phyloP scores from a whole-genome alignment of 2,329 filamentous ascomycete genomes.

The Penicillium polonicum region DNA sequence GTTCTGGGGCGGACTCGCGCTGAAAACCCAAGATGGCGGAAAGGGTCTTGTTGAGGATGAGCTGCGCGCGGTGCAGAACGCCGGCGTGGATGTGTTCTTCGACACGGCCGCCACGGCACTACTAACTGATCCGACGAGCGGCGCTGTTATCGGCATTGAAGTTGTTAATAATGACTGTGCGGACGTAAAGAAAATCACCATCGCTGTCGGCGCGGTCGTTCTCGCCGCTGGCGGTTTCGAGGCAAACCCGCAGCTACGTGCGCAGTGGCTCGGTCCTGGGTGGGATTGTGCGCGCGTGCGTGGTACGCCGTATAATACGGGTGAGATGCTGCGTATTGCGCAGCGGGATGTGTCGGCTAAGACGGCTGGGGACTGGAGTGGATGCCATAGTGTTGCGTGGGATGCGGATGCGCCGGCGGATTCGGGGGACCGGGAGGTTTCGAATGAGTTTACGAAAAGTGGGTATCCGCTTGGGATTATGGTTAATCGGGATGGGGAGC shows the following conservation, averaged over 20 bases:
- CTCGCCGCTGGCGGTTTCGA: slow-evolving; percentile 62
- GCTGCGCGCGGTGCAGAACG: slow-evolving; percentile 42
- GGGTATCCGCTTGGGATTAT: slow-evolving; percentile 67
- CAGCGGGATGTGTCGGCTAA: slow-evolving; percentile 53
- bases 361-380: slow-evolving; percentile 59
- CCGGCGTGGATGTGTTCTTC: slow-evolving; percentile 49
- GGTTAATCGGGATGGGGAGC: slow-evolving; percentile 57
- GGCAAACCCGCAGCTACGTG: slow-evolving; percentile 57
- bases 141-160: slow-evolving; percentile 14
- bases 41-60: slow-evolving; percentile 58
- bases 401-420: slow-evolving; percentile 60
- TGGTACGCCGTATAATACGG: slow-evolving; percentile 65
- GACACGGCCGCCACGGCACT: slow-evolving; percentile 20
- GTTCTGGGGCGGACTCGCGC: slow-evolving; percentile 66
- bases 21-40: slow-evolving; percentile 60
- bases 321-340: slow-evolving; percentile 57
- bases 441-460: slow-evolving; percentile 68
- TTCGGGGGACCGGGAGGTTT: slow-evolving; percentile 57
- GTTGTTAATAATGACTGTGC: slow-evolving; percentile 6
- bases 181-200: slow-evolving; percentile 12
- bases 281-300: slow-evolving; percentile 65
- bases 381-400: slow-evolving; percentile 66
- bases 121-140: background rate
- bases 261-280: slow-evolving; percentile 55
- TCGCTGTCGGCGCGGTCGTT: slow-evolving; percentile 27